Conservation (phyloP, 495 filamentous ascomycete species). For the Podospora pseudoanserina region DNA sequence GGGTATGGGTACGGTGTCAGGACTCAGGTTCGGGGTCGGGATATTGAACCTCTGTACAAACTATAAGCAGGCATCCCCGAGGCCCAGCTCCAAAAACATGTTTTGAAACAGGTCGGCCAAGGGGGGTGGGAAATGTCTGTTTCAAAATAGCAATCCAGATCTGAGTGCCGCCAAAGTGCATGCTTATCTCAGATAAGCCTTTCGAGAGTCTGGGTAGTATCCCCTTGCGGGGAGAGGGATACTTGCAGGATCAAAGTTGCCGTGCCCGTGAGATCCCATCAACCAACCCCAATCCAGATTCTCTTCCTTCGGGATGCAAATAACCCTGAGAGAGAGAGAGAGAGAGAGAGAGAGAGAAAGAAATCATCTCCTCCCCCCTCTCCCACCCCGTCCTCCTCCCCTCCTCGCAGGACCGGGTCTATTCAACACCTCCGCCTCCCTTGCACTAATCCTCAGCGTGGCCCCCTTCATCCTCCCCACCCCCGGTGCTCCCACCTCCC, state of each 20-base stretch:
- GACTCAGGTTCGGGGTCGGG: not conserved
- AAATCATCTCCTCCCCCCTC: conserved; percentile 26
- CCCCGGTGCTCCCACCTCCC: conserved; percentile 66
- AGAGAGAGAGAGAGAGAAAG: not conserved
- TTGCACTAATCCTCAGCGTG: conserved; percentile 71
- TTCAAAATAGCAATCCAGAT: not conserved
- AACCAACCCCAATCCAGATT: no score
- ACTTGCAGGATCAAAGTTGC: not conserved
- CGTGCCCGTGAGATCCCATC: not conserved
- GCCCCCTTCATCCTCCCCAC: conserved; percentile 79
- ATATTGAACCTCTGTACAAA: not conserved
- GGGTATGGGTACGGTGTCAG: no score
- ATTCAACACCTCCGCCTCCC: conserved; percentile 69
- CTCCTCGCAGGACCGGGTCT: conserved; percentile 28
- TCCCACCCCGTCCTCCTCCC: conserved; percentile 30
- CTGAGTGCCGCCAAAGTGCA: not conserved
- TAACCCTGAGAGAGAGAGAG: not conserved
- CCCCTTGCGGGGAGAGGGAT: not conserved
- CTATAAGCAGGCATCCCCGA: not conserved
- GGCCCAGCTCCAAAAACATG: not conserved
- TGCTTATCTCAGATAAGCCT: not conserved
- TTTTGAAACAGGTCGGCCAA: not conserved
- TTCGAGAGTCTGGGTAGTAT: not conserved
- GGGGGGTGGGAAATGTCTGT: not conserved
- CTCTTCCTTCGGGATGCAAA: no score